Evolutionary conservation across 2,329 filamentous ascomycete genomes (phyloP).

Genomic region (Tolypocladium paradoxum): DNA sequence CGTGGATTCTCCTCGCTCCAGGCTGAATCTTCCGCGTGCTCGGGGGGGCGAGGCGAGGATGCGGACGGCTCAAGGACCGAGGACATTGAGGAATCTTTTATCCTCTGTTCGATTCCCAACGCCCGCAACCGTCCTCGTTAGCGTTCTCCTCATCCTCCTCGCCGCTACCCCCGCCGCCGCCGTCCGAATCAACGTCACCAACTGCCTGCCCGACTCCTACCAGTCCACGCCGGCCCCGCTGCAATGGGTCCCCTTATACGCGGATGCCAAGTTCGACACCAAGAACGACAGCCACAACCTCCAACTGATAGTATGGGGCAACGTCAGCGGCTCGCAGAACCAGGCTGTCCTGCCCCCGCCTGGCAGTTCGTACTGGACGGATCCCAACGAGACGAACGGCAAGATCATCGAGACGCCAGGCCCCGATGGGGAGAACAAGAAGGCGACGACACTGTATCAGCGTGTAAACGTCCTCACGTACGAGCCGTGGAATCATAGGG

Average conservation of each 20-base stretch:
- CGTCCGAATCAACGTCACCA: conserved; percentile 67
- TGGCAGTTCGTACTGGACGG: conserved; percentile 48
- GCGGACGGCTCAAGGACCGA: not conserved
- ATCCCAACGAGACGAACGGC: conserved; percentile 51
- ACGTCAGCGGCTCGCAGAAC: conserved; percentile 66
- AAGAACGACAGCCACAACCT: conserved; percentile 51
- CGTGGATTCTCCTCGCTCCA: not conserved
- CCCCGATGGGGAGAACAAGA: conserved; percentile 32
- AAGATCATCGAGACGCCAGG: conserved; percentile 64
- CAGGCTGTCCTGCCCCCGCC: conserved; percentile 47
- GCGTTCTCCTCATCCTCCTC: conserved; percentile 25
- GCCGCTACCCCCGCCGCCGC: conserved; percentile 39
- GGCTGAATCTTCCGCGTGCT: not conserved
- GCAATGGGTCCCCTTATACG: conserved; percentile 68
- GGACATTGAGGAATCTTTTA: not conserved
- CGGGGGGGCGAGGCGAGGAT: not conserved
- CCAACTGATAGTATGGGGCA: conserved; percentile 75
- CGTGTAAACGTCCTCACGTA: conserved; percentile 69
- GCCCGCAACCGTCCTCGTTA: conserved; percentile 19
- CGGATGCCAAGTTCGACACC: conserved; percentile 65
- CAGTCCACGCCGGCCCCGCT: conserved; percentile 50
- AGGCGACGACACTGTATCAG: conserved; percentile 62
- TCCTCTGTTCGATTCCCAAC: conserved; percentile 1
- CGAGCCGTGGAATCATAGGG: conserved; percentile 46
- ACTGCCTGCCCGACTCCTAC: conserved; percentile 61